phyloP scores from a whole-genome alignment of 2,329 filamentous ascomycete genomes.

The Orbilia brochopaga region DNA sequence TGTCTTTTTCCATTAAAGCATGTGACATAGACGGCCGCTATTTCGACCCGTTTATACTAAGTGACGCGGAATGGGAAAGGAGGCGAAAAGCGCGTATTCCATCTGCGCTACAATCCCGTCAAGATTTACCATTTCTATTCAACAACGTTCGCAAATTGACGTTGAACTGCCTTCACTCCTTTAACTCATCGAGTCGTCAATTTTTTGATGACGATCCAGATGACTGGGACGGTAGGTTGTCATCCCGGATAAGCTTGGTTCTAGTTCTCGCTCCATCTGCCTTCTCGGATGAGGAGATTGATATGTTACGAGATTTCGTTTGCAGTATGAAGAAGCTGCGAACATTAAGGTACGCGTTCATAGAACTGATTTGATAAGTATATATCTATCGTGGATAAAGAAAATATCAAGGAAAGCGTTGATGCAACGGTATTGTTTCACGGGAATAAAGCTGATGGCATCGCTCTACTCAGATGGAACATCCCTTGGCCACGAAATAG shows the following conservation, averaged over 20 bases:
- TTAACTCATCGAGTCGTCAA: neutral
- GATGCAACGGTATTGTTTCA: no score
- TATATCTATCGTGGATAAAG: no score
- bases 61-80: no score
- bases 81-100: neutral
- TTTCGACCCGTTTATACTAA: no score
- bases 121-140: neutral
- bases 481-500: no score
- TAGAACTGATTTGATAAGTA: no score
- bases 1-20: no score
- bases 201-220: neutral
- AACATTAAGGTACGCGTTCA: neutral
- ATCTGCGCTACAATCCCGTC: neutral
- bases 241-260: neutral
- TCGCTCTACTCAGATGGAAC: no score
- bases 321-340: constrained; percentile 21
- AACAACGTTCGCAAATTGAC: constrained; percentile 8
- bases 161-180: neutral
- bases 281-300: neutral
- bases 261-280: constrained; percentile 1
- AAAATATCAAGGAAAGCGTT: no score
- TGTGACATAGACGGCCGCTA: no score
- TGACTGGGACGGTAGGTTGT: neutral
- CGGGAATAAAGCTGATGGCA: no score
- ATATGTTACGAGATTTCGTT: constrained; percentile 15